Conservation (phyloP, 768 basidiomycete genomes). For the Calvatia gigantea region DNA sequence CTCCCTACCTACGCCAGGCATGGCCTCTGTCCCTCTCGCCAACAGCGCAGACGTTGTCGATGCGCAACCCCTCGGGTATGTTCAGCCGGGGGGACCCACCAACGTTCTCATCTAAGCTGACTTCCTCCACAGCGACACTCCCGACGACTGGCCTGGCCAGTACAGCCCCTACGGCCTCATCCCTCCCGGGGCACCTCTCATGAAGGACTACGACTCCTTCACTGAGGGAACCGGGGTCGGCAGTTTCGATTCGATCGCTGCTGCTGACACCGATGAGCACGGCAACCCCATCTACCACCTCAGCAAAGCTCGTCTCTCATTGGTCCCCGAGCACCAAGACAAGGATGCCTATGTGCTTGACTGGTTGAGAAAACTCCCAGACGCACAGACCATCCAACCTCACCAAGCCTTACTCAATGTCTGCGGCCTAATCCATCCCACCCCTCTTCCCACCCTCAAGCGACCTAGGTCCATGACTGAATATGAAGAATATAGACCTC, state of each 20-base stretch:
- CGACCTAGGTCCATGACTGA: slow-evolving; percentile 36
- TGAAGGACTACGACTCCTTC: slow-evolving; percentile 59
- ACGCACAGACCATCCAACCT: not conserved
- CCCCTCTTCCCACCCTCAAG: slow-evolving; percentile 26
- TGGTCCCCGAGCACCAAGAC: slow-evolving; percentile 24
- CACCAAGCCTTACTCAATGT: slow-evolving; percentile 27
- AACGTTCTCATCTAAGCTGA: slow-evolving; percentile 7
- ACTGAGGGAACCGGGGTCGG: slow-evolving; percentile 54
- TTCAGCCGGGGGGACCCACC: slow-evolving; percentile 6
- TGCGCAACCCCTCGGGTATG: slow-evolving; percentile 14
- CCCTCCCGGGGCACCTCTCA: slow-evolving; percentile 41
- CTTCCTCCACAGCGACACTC: slow-evolving; percentile 6
- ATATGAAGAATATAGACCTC: slow-evolving; percentile 25
- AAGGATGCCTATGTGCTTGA: slow-evolving; percentile 23
- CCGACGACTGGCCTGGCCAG: slow-evolving; percentile 10
- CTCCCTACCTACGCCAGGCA: slow-evolving; percentile 30
- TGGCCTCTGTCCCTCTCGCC: slow-evolving; percentile 13
- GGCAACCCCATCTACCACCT: slow-evolving; percentile 30
- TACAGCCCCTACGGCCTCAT: slow-evolving; percentile 23
- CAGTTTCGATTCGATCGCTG: slow-evolving; percentile 45
- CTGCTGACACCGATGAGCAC: slow-evolving; percentile 31
- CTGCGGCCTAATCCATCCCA: slow-evolving; percentile 18
- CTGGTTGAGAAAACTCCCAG: slow-evolving; percentile 33
- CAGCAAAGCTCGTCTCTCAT: slow-evolving; percentile 16
- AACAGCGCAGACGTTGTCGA: slow-evolving; percentile 8